Evolutionary conservation across 495 filamentous ascomycete species (phyloP), one percentile per base, ranked within the genome.

Genomic region (Umbilicaria muhlenbergii): DNA sequence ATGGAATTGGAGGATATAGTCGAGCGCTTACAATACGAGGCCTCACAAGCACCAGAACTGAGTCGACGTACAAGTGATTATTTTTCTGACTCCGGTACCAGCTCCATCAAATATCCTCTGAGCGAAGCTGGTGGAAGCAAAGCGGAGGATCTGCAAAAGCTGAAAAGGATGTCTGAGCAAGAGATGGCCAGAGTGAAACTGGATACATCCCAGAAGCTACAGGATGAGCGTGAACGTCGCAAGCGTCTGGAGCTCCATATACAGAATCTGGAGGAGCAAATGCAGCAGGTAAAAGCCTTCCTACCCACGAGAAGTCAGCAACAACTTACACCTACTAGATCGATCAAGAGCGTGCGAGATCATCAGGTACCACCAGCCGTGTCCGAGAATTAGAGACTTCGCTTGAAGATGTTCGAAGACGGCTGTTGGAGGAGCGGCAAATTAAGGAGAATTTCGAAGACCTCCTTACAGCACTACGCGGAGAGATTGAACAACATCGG

Each of bases 1-100:
- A 87, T 98, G 80, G 91, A 98, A 51, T 60, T 98, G 38, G 91
- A 98, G 58, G 92, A 98, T 55, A 64, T 95, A 37, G 78, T 96
- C 2, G 91, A 98, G 48, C 71, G 81, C 43, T 60, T 92, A 51
- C 86, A 94, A 59, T 63, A 74, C 32, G 87, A 93, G 51, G 72
- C 76, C 44, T 69, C 67, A 33, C 65, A 75, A 39, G 69, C 62
- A n/a, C 70, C 74, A 2, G 51, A 52, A 40, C 53, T 53, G 1
- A 80, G 76, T 46, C 79, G 80, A 56, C 74, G 89, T 41, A 94
- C 86, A 3, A 98, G 91, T 58, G 91, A 98, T 60, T 96, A 98
- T 62, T 98, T 88, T 57, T 98, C 91, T 0, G 91, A 98, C 57
- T 92, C 86, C 1, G 91, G 92, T 37, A 81, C 81, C 38, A 88